Percentiles rank a stretch among this genome's conserved stretches.
These are phyloP conservation scores for Ustilago crameri DNA, from an alignment of 1,284 basidiomycete genomes.

Conservation along the genomic window DNA sequence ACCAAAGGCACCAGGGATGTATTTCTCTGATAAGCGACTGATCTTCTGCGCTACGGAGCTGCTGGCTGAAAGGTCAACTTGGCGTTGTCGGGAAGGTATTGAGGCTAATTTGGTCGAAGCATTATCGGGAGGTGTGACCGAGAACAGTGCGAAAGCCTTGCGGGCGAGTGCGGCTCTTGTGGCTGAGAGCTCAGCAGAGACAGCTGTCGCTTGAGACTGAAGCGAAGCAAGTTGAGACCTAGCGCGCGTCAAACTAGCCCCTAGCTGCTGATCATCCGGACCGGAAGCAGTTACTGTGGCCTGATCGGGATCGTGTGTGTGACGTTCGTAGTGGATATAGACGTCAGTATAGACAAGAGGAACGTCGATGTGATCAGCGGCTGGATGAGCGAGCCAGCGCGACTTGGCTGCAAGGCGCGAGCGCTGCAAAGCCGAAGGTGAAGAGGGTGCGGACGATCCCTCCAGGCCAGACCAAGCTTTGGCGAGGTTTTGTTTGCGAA, in stretches of 20 bases:
- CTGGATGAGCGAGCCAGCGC: conserved; percentile 36
- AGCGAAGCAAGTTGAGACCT: conserved; percentile 24
- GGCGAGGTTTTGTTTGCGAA: conserved; percentile 42
- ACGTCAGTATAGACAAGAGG: conserved; percentile 33
- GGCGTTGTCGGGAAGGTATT: conserved; percentile 1
- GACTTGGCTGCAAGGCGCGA: conserved; percentile 30
- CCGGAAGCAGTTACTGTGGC: neutral
- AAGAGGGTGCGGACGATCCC: conserved; percentile 23
- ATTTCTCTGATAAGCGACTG: conserved; percentile 43
- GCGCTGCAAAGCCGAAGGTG: conserved; percentile 20
- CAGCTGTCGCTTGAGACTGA: conserved; percentile 12
- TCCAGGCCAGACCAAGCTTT: conserved; percentile 50
- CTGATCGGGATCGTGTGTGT: conserved; percentile 6
- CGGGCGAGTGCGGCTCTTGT: conserved; percentile 38
- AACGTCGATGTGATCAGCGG: conserved; percentile 28
- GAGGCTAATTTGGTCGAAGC: conserved; percentile 1
- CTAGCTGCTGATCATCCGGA: conserved; percentile 21
- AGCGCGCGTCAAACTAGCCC: conserved; percentile 22
- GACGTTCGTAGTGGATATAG: conserved; percentile 40
- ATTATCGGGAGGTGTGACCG: conserved; percentile 25
- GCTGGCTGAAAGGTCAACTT: conserved; percentile 32
- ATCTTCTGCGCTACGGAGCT: conserved; percentile 35
- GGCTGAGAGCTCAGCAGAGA: conserved; percentile 21
- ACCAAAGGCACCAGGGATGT: conserved; percentile 52
- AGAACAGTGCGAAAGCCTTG: conserved; percentile 42